Evolutionary conservation across 2,329 filamentous ascomycete genomes (phyloP), one percentile per base, ranked within the genome.

Genomic region (Parascedosporium putredinis): DNA sequence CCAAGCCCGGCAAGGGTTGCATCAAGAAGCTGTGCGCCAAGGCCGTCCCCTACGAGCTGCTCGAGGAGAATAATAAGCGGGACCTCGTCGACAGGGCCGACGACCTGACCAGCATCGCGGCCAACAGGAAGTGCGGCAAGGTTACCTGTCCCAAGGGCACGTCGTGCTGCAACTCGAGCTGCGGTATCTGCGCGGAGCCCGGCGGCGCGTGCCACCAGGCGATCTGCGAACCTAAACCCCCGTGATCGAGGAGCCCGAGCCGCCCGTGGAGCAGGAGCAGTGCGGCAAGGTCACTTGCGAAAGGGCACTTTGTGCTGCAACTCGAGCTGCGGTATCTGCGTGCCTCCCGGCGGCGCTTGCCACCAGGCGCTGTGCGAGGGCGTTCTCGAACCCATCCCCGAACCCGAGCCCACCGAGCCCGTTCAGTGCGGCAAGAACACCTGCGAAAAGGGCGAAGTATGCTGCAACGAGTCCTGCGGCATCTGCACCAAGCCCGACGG

Each of bases 301-400:
- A 18, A 20, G 10, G 45, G 45, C n/a, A 16, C 31, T 8, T 27
- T 18, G 9, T 48, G 45, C 45, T 48, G 45, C 29, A 48, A 48
- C 29, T 14, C 31, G 5, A 48, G 45, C 45, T 48, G 45, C 31
- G 45, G 45, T 16, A 36, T 48, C 12, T 48, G 45, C 45, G 25
- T 29, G 6, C 45, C 27, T 24, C 45, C 45, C 45, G 29, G 33
- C 18, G 45, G 45, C 14, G 24, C 27, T 31, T 48, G 45, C 20
- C 2, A 29, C 45, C n/a, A 27, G 14, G 14, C n/a, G n/a, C n/a
- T n/a, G n/a, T n/a, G n/a, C n/a, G n/a, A n/a, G n/a, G n/a, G n/a
- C n/a, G n/a, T n/a, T n/a, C n/a, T n/a, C n/a, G n/a, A n/a, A n/a
- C n/a, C 8, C 7, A 16, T 22, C 33, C 38, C 29, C 45, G 44